Evolutionary conservation across 2,329 filamentous ascomycete genomes (phyloP).

Genomic region (Nemania diffusa): DNA sequence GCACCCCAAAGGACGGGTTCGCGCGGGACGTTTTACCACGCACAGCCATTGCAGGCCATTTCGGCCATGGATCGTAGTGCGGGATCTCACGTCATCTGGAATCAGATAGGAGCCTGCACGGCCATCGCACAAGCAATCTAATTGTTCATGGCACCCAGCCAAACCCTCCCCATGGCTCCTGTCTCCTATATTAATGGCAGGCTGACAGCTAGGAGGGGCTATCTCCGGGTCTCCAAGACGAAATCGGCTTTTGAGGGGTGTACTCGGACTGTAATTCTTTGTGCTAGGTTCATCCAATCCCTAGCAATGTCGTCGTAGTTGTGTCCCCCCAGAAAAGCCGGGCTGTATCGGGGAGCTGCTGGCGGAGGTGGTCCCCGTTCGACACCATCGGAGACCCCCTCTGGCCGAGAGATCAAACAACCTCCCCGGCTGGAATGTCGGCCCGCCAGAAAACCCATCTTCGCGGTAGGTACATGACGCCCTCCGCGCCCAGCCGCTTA

Average conservation of each 20-base stretch:
- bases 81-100: conserved; percentile 31
- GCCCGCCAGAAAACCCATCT: conserved; percentile 26
- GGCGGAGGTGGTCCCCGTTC: conserved; percentile 9
- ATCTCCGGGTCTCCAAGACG: background rate
- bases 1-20: conserved; percentile 1
- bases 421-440: conserved; percentile 29
- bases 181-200: background rate
- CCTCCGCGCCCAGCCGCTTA: background rate
- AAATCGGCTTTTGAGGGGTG: background rate
- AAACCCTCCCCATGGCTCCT: background rate
- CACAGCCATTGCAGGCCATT: conserved; percentile 2
- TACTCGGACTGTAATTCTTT: conserved; percentile 5
- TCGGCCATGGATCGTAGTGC: conserved; percentile 16
- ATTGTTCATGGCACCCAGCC: conserved; percentile 4
- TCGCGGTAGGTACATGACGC: conserved; percentile 9
- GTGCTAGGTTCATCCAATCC: background rate
- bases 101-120: conserved; percentile 22
- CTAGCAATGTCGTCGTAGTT: background rate
- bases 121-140: conserved; percentile 20
- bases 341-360: background rate
- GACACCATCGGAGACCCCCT: background rate
- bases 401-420: background rate
- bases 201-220: background rate
- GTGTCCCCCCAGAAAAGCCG: background rate
- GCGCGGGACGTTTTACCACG: conserved; percentile 13